Conservation (phyloP, 352 stramenopile genomes). For the Globisporangium nodosum region DNA sequence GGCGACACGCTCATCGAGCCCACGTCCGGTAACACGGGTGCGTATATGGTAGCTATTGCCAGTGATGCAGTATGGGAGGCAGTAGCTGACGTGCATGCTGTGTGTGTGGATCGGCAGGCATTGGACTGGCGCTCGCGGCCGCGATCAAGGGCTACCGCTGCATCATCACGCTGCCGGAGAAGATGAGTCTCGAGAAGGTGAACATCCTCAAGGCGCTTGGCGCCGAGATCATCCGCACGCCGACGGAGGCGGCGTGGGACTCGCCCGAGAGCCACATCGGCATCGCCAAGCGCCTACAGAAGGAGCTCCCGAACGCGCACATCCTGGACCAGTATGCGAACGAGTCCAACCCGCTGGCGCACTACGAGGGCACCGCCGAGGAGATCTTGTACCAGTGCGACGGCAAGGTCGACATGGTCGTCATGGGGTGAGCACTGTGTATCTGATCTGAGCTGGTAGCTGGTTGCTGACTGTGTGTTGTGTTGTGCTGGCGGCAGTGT, state of each 20-base stretch:
- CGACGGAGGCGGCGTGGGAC: slow-evolving; percentile 94
- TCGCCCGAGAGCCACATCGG: slow-evolving; percentile 93
- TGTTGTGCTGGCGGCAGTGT: slow-evolving; percentile 21
- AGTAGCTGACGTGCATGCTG: too few relatives aligned
- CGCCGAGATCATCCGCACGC: slow-evolving; percentile 94
- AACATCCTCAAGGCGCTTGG: slow-evolving; percentile 95
- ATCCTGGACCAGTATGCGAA: slow-evolving; percentile 97
- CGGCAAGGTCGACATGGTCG: slow-evolving; percentile 93
- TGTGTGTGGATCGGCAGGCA: slow-evolving; percentile 33
- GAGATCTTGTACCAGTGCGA: slow-evolving; percentile 92
- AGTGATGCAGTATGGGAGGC: too few relatives aligned
- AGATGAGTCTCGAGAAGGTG: slow-evolving; percentile 96
- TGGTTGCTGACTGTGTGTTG: neutral
- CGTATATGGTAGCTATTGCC: too few relatives aligned
- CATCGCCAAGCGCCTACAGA: slow-evolving; percentile 88
- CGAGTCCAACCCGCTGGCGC: slow-evolving; percentile 91
- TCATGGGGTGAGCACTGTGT: slow-evolving; percentile 48
- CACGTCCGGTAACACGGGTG: slow-evolving; percentile 94
- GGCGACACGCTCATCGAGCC: slow-evolving; percentile 96
- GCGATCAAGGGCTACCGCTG: slow-evolving; percentile 94
- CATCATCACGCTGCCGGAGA: slow-evolving; percentile 90
- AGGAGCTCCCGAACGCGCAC: slow-evolving; percentile 91
- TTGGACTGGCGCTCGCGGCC: slow-evolving; percentile 95
- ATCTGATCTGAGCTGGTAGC: neutral
- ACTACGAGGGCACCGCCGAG: slow-evolving; percentile 93